Evolutionary conservation across 2,329 filamentous ascomycete species (phyloP).

Genomic region (Cadophora luteo-olivacea): DNA sequence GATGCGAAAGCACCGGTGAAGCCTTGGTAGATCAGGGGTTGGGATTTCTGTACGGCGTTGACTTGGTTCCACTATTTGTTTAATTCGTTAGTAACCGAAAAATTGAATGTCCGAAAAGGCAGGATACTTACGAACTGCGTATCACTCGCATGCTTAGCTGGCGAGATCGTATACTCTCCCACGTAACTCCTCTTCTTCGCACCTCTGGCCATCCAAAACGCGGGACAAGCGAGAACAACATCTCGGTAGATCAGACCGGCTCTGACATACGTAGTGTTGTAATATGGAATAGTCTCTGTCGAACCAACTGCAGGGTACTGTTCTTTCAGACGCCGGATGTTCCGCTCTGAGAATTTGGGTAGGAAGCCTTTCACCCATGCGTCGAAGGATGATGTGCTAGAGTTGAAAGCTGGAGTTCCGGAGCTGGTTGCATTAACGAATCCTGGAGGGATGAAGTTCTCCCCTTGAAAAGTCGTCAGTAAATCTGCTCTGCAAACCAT

Average conservation of each 20-base stretch:
- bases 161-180: conserved; percentile 64
- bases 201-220: conserved; percentile 59
- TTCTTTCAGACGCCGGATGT: conserved; percentile 49
- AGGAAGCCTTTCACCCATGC: conserved; percentile 61
- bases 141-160: conserved; percentile 65
- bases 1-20: conserved; percentile 65
- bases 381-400: conserved; percentile 55
- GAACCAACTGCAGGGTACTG: conserved; percentile 56
- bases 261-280: conserved; percentile 57
- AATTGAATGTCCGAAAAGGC: not conserved
- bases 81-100: not conserved
- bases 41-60: conserved; percentile 56
- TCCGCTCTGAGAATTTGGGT: conserved; percentile 50
- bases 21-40: conserved; percentile 61
- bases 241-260: conserved; percentile 66
- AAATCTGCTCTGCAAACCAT: not conserved
- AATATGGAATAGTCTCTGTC: conserved; percentile 52
- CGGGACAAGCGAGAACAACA: conserved; percentile 63
- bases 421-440: conserved; percentile 47
- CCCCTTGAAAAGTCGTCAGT: conserved; percentile 46
- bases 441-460: conserved; percentile 63
- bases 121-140: conserved; percentile 55
- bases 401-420: conserved; percentile 55
- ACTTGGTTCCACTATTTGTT: conserved; percentile 59
- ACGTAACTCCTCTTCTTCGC: conserved; percentile 56